Evolutionary conservation across 768 basidiomycete species (phyloP).

Genomic region (Naganishia kalamii): DNA sequence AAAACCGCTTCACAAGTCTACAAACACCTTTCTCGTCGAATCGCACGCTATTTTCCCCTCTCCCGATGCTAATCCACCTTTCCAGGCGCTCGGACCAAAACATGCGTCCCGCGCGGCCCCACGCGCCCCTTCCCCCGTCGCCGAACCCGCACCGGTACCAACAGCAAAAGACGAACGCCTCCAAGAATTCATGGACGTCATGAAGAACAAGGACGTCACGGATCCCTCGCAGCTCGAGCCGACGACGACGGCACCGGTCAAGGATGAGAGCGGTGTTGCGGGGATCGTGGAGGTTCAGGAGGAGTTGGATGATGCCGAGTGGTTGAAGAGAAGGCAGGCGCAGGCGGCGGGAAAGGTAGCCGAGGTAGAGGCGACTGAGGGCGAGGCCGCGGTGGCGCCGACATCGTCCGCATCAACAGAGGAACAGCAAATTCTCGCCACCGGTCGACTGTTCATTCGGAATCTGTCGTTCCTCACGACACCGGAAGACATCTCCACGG

Average conservation of each 20-base stretch:
- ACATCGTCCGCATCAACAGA: conserved; percentile 25
- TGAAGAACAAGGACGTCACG: conserved; percentile 51
- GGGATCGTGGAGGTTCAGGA: conserved; percentile 33
- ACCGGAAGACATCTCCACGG: conserved; percentile 59
- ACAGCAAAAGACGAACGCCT: conserved; percentile 49
- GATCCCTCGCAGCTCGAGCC: conserved; percentile 1
- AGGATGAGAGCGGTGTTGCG: conserved; percentile 23
- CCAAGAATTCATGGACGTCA: conserved; percentile 66
- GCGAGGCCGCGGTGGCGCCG: conserved; percentile 30
- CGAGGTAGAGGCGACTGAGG: conserved; percentile 14
- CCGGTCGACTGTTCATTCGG: conserved; percentile 81
- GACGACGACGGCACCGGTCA: conserved; percentile 27
- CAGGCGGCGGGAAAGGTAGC: conserved; percentile 4
- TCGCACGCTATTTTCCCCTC: too few relatives aligned
- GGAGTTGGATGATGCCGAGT: conserved; percentile 47
- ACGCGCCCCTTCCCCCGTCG: background rate
- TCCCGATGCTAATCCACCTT: background rate
- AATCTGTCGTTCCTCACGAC: conserved; percentile 85
- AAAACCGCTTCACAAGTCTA: too few relatives aligned
- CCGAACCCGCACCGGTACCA: conserved; percentile 19
- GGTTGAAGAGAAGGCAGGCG: conserved; percentile 41
- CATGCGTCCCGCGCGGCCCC: conserved; percentile 18
- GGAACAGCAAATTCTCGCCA: conserved; percentile 59
- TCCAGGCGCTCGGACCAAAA: conserved; percentile 5
- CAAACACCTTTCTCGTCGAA: too few relatives aligned